Evolutionary conservation across 2,329 filamentous ascomycete species (phyloP).

Genomic region (Fusarium solani-melongenae): DNA sequence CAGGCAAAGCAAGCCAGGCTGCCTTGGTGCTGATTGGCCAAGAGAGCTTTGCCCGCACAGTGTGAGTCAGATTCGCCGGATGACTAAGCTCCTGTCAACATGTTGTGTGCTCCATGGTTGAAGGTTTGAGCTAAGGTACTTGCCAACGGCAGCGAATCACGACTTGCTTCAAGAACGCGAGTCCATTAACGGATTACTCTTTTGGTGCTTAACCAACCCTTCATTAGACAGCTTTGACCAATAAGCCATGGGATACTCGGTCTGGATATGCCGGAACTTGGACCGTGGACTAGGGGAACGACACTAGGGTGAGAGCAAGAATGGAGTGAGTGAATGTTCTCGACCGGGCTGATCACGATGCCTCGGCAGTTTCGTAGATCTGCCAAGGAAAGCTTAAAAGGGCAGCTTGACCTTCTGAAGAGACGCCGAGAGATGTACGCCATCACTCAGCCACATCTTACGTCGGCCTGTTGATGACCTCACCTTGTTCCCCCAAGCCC

Average conservation of each 20-base stretch:
- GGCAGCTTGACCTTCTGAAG: neutral
- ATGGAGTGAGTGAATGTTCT: neutral
- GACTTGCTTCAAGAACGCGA: neutral
- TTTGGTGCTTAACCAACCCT: neutral
- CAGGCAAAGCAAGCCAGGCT: neutral
- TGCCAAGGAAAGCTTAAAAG: slow-evolving; percentile 19
- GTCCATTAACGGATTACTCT: neutral
- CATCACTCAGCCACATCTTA: neutral
- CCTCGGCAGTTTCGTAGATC: slow-evolving; percentile 14
- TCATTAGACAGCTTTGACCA: neutral
- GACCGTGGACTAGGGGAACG: neutral
- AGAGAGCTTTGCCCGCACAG: neutral
- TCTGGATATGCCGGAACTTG: neutral
- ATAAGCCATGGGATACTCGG: neutral
- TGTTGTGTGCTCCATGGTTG: neutral
- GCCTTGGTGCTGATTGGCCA: neutral
- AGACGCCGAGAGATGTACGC: neutral
- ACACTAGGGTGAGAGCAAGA: slow-evolving; percentile 5
- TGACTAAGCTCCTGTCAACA: neutral
- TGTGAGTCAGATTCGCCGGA: slow-evolving; percentile 10
- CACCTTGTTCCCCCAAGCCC: neutral
- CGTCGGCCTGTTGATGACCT: neutral
- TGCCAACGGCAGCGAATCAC: neutral
- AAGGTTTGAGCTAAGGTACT: neutral
- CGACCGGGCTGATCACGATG: slow-evolving; percentile 7